These are phyloP conservation scores for Thalassiosira delicatula DNA, from an alignment of 352 stramenopile species.

Conservation along the genomic window DNA sequence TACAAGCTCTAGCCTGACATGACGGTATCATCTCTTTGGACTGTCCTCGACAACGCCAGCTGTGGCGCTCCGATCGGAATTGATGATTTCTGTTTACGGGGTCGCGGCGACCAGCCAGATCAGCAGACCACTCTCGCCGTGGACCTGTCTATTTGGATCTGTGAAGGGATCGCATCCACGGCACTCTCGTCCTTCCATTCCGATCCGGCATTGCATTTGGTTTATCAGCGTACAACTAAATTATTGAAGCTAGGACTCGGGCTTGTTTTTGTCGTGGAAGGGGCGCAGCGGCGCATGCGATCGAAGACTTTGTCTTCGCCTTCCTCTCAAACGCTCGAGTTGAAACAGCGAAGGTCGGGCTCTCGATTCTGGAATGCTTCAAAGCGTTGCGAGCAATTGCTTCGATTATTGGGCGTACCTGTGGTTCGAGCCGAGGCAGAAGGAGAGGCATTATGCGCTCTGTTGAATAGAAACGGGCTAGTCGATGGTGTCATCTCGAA, in stretches of 20 bases:
- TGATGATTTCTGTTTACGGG: conserved; percentile 43
- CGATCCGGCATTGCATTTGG: conserved; percentile 76
- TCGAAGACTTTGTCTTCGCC: conserved; percentile 14
- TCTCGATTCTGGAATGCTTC: conserved; percentile 75
- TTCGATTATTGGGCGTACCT: conserved; percentile 69
- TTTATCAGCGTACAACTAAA: conserved; percentile 72
- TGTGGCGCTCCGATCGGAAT: conserved; percentile 68
- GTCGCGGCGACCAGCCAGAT: conserved; percentile 31
- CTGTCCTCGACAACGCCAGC: conserved; percentile 68
- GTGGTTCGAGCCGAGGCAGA: conserved; percentile 75
- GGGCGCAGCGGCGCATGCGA: conserved; percentile 58
- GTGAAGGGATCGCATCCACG: conserved; percentile 72
- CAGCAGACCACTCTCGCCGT: conserved; percentile 64
- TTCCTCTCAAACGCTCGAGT: conserved; percentile 37
- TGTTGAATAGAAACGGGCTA: conserved; percentile 71
- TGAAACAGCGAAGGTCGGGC: conserved; percentile 62
- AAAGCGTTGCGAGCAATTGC: conserved; percentile 65
- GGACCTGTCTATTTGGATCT: conserved; percentile 85
- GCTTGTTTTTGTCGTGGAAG: conserved; percentile 79
- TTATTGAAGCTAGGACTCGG: conserved; percentile 73
- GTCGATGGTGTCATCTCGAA: conserved; percentile 84
- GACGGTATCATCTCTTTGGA: conserved; percentile 80
- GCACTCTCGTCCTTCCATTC: conserved; percentile 68
- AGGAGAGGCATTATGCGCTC: conserved; percentile 80
- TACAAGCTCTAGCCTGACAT: no score